Evolutionary conservation across 176 grass and related monocot genomes (phyloP).

Genomic region (Pharus latifolius): DNA sequence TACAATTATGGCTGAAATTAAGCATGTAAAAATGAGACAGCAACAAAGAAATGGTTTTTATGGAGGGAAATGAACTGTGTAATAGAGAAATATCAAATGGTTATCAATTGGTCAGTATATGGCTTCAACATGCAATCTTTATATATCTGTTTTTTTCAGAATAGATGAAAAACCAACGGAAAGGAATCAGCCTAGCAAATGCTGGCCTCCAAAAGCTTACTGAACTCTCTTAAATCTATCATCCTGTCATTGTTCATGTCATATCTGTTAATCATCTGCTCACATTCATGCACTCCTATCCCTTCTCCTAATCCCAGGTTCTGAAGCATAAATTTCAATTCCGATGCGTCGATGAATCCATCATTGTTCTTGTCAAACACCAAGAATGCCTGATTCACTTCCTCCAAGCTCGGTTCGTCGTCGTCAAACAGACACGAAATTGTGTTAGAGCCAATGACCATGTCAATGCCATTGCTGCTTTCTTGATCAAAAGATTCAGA

Average conservation of each 20-base stretch:
- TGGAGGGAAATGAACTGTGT: too few relatives aligned
- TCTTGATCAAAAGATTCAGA: slow-evolving; percentile 12
- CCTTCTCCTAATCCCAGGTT: slow-evolving; percentile 42
- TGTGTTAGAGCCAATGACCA: background rate
- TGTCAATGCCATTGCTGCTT: background rate
- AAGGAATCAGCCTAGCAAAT: slow-evolving; percentile 26
- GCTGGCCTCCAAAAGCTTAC: slow-evolving; percentile 56
- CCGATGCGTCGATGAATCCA: slow-evolving; percentile 54
- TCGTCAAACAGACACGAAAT: slow-evolving; percentile 35
- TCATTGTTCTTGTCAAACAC: slow-evolving; percentile 63
- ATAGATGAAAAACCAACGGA: background rate
- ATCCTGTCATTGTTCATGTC: slow-evolving; percentile 47
- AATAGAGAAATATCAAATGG: too few relatives aligned
- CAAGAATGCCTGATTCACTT: slow-evolving; percentile 53
- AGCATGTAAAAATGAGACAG: too few relatives aligned
- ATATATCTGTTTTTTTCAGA: background rate
- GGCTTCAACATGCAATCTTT: background rate
- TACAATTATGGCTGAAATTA: too few relatives aligned
- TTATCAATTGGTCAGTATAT: background rate
- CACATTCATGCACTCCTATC: slow-evolving; percentile 33
- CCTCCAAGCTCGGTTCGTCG: slow-evolving; percentile 66
- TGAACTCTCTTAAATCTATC: slow-evolving; percentile 65
- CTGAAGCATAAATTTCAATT: slow-evolving; percentile 34
- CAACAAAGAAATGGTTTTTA: too few relatives aligned
- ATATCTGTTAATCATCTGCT: slow-evolving; percentile 59